Percentiles rank a stretch among this genome's conserved stretches.
These are phyloP conservation scores for Sporobolomyces roseus DNA, from an alignment of 768 basidiomycete genomes.

Conservation along the genomic window DNA sequence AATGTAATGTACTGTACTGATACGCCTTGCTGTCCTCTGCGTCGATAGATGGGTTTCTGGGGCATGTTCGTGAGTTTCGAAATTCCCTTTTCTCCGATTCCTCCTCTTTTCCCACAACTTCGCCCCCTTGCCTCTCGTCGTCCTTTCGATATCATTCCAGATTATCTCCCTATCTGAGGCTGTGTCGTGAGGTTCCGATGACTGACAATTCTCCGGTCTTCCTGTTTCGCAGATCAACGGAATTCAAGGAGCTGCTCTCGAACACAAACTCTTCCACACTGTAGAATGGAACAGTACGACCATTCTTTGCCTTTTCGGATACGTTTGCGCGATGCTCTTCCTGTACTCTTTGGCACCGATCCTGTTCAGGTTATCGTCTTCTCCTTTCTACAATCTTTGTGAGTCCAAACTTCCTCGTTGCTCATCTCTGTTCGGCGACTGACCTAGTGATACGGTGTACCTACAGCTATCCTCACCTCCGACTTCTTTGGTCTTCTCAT, in stretches of 20 bases:
- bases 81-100: not conserved
- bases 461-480: constrained; percentile 35
- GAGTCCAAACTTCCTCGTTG: not conserved
- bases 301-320: constrained; percentile 42
- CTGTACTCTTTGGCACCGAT: constrained; percentile 42
- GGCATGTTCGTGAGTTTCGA: constrained; percentile 33
- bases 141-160: not conserved
- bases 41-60: constrained; percentile 43
- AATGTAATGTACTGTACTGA: too few species aligned
- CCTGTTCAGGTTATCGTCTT: constrained; percentile 32
- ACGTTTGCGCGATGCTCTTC: constrained; percentile 41
- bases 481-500: constrained; percentile 36
- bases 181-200: too few species aligned
- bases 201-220: too few species aligned
- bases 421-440: too few species aligned
- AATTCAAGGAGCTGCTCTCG: constrained; percentile 42
- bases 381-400: constrained; percentile 44
- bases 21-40: too few species aligned
- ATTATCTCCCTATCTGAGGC: too few species aligned
- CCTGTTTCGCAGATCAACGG: constrained; percentile 28
- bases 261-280: constrained; percentile 37
- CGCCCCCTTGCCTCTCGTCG: not conserved
- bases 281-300: constrained; percentile 40
- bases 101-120: not conserved
- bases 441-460: too few species aligned